These are phyloP conservation scores for Tetrahymena elliotti DNA, from an alignment of 73 alveolate genomes.

Conservation along the genomic window DNA sequence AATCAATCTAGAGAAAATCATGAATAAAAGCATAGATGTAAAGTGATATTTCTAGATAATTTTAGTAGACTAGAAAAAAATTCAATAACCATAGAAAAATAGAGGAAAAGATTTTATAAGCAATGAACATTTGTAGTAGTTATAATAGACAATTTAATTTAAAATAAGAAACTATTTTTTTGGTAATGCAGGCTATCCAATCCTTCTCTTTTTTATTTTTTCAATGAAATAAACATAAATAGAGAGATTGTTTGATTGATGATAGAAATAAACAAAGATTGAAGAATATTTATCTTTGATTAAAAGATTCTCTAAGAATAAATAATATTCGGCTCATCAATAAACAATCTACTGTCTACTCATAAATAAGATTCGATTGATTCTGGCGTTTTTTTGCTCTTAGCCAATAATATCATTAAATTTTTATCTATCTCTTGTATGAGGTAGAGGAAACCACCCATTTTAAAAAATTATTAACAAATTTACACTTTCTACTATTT, in stretches of 20 bases:
- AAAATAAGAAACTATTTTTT: neutral
- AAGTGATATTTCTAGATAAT: neutral
- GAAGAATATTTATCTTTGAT: neutral
- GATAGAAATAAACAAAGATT: neutral
- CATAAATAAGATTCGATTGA: neutral
- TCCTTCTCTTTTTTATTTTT: neutral
- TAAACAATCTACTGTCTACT: neutral
- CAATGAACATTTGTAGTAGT: neutral
- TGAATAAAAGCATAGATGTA: neutral
- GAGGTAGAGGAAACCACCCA: neutral
- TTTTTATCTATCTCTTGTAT: too few species aligned
- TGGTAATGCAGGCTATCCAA: too few species aligned
- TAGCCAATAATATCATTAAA: neutral
- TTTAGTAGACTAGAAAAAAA: neutral
- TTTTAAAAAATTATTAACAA: too few species aligned
- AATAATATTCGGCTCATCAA: neutral
- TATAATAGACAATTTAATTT: neutral
- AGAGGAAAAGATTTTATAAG: neutral
- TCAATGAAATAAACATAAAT: neutral
- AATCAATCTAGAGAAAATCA: neutral
- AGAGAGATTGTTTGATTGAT: too few species aligned
- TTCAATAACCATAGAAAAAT: neutral
- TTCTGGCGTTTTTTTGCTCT: neutral
- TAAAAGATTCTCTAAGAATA: neutral
- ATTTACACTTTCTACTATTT: too few species aligned